phyloP scores from a whole-genome alignment of 1,284 basidiomycete species.

The Sporisorium graminicola region DNA sequence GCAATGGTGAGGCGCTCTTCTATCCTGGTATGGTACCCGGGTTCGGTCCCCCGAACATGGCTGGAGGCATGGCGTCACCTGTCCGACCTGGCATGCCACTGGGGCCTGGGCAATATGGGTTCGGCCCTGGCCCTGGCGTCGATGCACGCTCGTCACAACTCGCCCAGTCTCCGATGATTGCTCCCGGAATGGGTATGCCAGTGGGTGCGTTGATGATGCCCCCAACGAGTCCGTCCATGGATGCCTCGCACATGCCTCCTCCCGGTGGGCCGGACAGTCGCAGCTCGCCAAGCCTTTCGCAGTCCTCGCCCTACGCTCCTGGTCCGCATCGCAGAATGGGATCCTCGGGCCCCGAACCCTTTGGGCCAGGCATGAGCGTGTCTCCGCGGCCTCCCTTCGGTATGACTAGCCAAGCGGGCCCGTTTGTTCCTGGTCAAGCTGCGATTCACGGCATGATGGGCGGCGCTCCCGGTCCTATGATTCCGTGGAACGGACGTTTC shows the following conservation, averaged over 20 bases:
- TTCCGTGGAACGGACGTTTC: conserved; percentile 42
- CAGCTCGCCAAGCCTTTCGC: conserved; percentile 31
- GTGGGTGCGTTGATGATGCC: conserved; percentile 29
- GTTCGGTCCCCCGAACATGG: conserved; percentile 25
- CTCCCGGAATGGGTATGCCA: conserved; percentile 40
- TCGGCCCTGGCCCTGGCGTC: conserved; percentile 14
- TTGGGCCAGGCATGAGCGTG: conserved; percentile 29
- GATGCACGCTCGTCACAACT: conserved; percentile 29
- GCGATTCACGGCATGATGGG: conserved; percentile 35
- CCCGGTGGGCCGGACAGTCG: conserved; percentile 18
- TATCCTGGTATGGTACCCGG: conserved; percentile 33
- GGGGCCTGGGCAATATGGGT: conserved; percentile 34
- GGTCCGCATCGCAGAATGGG: conserved; percentile 33
- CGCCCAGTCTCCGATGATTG: conserved; percentile 44
- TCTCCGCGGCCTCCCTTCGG: conserved; percentile 35
- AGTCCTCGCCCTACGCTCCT: conserved; percentile 27
- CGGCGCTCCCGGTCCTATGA: conserved; percentile 23
- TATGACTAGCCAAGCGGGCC: conserved; percentile 32
- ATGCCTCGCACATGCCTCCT: conserved; percentile 17
- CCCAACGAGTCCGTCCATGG: conserved; percentile 34
- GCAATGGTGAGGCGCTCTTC: conserved; percentile 42
- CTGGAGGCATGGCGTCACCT: conserved; percentile 28
- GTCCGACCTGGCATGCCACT: conserved; percentile 30
- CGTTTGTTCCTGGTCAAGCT: conserved; percentile 31
- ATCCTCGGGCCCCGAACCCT: conserved; percentile 26